Percentiles rank a stretch among this genome's conserved stretches.
Evolutionary conservation across 2,329 filamentous ascomycete genomes (phyloP).

Genomic region (Diaporthe australafricana): DNA sequence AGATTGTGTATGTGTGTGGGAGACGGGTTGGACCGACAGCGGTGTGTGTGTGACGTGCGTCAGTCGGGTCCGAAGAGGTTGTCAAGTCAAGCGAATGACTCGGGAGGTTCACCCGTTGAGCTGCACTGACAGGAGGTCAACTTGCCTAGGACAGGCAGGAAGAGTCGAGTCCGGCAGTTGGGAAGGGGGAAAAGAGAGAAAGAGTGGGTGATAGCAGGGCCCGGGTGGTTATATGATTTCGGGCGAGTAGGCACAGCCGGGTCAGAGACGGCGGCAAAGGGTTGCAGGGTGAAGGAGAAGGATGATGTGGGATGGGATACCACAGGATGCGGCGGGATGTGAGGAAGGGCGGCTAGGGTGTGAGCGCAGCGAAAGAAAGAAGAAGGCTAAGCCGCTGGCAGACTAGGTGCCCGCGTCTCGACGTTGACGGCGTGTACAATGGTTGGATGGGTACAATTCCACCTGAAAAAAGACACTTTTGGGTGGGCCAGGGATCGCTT

Average conservation of each 20-base stretch:
- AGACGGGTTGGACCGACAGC: conserved; percentile 33
- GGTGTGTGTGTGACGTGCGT: conserved; percentile 36
- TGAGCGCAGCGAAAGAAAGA: conserved; percentile 8
- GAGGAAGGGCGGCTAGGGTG: conserved; percentile 34
- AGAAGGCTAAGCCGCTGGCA: conserved; percentile 31
- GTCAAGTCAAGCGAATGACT: conserved; percentile 61
- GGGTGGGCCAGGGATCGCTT: conserved; percentile 40
- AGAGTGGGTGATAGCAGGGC: conserved; percentile 42
- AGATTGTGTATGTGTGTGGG: conserved; percentile 26
- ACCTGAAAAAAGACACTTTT: conserved; percentile 42
- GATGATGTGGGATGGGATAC: conserved; percentile 23
- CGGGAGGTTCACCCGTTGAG: conserved; percentile 46
- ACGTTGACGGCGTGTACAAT: conserved; percentile 34
- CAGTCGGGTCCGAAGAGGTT: conserved; percentile 35
- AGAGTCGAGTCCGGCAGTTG: conserved; percentile 49
- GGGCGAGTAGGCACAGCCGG: conserved; percentile 37
- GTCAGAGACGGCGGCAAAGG: conserved; percentile 39
- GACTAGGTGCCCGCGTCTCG: conserved; percentile 37
- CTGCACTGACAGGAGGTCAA: conserved; percentile 51
- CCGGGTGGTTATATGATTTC: conserved; percentile 46
- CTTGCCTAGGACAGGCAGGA: conserved; percentile 48
- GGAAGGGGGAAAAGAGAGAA: conserved; percentile 43
- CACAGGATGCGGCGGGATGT: conserved; percentile 25
- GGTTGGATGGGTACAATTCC: conserved; percentile 39
- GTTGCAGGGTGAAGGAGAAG: conserved; percentile 31